phyloP scores from a whole-genome alignment of 208 protist species.

The Sergeia podlipaevii region DNA sequence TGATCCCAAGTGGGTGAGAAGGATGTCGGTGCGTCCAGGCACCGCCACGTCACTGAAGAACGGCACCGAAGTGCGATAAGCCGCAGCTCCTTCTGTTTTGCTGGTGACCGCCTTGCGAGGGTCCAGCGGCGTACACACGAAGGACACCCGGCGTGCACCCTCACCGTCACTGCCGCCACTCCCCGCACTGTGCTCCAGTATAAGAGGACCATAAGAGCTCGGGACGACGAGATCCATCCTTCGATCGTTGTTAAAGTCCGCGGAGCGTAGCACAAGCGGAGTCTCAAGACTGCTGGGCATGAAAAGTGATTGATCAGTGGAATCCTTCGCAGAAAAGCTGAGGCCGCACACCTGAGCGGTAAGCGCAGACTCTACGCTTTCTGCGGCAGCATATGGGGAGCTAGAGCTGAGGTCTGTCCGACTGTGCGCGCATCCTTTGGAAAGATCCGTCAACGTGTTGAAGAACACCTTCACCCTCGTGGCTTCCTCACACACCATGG shows the following conservation, averaged over 20 bases:
- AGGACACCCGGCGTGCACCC: too few relatives aligned
- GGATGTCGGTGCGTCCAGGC: conserved; percentile 34
- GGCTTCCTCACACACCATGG: too few relatives aligned
- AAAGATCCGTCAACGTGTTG: background rate
- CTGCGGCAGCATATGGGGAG: background rate
- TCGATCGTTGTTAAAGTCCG: conserved; percentile 64
- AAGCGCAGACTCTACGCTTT: background rate
- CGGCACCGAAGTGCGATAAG: conserved; percentile 26
- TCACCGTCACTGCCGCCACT: background rate
- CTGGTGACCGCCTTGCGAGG: too few relatives aligned
- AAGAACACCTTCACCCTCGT: background rate
- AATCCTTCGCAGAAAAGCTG: too few relatives aligned
- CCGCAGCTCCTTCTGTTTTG: background rate
- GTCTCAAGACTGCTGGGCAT: background rate
- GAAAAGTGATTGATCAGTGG: too few relatives aligned
- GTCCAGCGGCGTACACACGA: conserved; percentile 7
- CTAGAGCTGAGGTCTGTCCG: background rate
- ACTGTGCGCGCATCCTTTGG: background rate
- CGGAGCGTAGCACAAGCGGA: conserved; percentile 44
- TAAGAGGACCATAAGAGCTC: conserved; percentile 51
- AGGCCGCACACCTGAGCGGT: too few relatives aligned
- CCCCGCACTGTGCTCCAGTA: conserved; percentile 25
- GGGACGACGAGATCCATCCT: conserved; percentile 51
- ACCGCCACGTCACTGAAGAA: conserved; percentile 40
- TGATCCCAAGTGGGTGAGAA: conserved; percentile 26